A percentile compares a stretch with the other conserved stretches of the same genome.
These are phyloP conservation scores for Naganishia sp. DNA, from an alignment of 1,284 basidiomycete species.

Conservation along the genomic window DNA sequence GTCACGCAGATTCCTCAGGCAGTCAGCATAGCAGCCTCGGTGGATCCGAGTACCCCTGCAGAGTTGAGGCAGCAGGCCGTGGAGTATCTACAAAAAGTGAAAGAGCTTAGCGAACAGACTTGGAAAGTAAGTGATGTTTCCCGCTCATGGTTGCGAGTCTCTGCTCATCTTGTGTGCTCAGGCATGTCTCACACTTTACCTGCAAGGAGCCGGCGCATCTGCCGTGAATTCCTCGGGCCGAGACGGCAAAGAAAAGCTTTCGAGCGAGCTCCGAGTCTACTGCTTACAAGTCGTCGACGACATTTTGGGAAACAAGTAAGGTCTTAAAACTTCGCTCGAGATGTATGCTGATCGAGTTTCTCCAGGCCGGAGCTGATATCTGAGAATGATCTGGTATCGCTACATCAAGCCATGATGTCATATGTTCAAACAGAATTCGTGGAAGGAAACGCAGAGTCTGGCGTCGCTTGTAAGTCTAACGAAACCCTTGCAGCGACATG, in stretches of 20 bases:
- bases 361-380: constrained; percentile 44
- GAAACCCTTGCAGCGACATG: not conserved
- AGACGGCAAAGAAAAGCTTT: constrained; percentile 54
- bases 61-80: constrained; percentile 51
- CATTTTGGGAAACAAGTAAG: constrained; percentile 49
- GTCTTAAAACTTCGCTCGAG: not conserved
- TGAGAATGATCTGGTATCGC: constrained; percentile 44
- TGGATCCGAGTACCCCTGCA: constrained; percentile 44
- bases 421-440: constrained; percentile 53
- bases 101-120: constrained; percentile 51
- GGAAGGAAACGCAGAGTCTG: constrained; percentile 51
- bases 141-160: not conserved
- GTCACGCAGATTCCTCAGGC: constrained; percentile 53
- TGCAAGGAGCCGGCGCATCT: constrained; percentile 53
- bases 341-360: not conserved
- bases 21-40: constrained; percentile 50
- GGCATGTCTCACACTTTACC: constrained; percentile 53
- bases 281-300: constrained; percentile 54
- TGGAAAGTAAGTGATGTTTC: constrained; percentile 49
- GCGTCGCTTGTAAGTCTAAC: constrained; percentile 47
- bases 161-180: constrained; percentile 29
- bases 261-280: constrained; percentile 51
- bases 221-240: constrained; percentile 39
- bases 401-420: constrained; percentile 51
- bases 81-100: constrained; percentile 52